Conservation (phyloP, 768 basidiomycete genomes). For the Lanmaoa pseudosensibilis region DNA sequence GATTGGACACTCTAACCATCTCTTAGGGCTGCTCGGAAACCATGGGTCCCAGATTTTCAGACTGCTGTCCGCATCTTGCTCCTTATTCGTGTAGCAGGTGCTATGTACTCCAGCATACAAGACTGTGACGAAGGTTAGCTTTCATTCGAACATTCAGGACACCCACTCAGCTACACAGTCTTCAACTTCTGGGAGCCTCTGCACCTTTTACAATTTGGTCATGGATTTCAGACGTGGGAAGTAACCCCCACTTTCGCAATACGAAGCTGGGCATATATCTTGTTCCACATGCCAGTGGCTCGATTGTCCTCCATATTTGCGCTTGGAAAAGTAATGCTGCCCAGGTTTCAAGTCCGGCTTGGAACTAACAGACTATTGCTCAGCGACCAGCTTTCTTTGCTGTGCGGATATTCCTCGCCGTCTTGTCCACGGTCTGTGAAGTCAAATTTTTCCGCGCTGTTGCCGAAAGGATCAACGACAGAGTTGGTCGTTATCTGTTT, state of each 20-base stretch:
- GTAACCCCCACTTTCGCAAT: constrained; percentile 88
- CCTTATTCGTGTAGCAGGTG: constrained; percentile 74
- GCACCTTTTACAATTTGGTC: constrained; percentile 82
- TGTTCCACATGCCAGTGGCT: constrained; percentile 73
- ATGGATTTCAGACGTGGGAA: constrained; percentile 99
- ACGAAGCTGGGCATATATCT: constrained; percentile 91
- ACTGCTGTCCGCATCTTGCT: constrained; percentile 82
- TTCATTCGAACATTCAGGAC: neutral
- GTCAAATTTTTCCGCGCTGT: constrained; percentile 80
- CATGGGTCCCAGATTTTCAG: constrained; percentile 85
- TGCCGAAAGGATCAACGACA: constrained; percentile 78
- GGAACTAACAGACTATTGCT: constrained; percentile 16
- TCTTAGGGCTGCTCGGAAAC: constrained; percentile 62
- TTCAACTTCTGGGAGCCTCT: constrained; percentile 99
- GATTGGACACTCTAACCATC: constrained; percentile 9
- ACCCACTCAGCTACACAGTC: constrained; percentile 48
- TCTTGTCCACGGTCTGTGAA: constrained; percentile 75
- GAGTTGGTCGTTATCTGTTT: constrained; percentile 91
- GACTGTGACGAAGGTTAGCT: constrained; percentile 94
- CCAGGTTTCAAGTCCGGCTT: neutral
- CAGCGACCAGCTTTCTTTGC: constrained; percentile 90
- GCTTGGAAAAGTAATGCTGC: constrained; percentile 65
- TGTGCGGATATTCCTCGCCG: constrained; percentile 75
- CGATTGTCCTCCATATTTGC: constrained; percentile 57
- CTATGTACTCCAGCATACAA: constrained; percentile 93